phyloP scores from a whole-genome alignment of 257 asterid genomes.

The Paraleonurus japonicus region DNA sequence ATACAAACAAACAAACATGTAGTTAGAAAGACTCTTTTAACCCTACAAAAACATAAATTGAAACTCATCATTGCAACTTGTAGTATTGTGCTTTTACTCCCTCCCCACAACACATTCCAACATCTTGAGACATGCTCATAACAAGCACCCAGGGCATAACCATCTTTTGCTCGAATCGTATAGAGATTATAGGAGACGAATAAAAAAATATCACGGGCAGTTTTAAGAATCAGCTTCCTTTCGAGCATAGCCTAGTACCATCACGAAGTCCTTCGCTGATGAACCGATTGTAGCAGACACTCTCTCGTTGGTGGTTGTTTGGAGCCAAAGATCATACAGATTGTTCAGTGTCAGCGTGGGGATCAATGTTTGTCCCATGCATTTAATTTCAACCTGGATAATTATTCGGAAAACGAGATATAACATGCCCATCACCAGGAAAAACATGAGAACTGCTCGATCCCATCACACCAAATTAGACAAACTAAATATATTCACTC shows the following conservation, averaged over 20 bases:
- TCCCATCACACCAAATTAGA: neutral
- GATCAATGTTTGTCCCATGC: constrained; percentile 72
- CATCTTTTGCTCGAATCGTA: neutral
- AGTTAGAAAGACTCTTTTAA: neutral
- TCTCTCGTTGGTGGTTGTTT: constrained; percentile 41
- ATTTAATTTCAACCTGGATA: constrained; percentile 77
- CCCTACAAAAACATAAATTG: neutral
- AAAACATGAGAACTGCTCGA: no score
- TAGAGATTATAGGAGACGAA: constrained; percentile 10
- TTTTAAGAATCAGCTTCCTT: constrained; percentile 38
- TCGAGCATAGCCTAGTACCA: constrained; percentile 79
- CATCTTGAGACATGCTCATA: neutral
- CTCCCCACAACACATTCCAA: neutral
- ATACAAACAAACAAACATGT: neutral
- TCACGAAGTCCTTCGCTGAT: constrained; percentile 85
- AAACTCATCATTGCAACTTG: neutral
- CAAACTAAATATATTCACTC: neutral
- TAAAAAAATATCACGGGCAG: neutral
- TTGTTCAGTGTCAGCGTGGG: constrained; percentile 65
- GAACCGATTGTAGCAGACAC: constrained; percentile 69
- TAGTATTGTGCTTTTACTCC: no score
- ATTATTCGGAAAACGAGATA: neutral
- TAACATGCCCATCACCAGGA: no score
- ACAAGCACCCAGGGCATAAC: neutral
- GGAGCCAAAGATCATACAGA: constrained; percentile 83